A percentile compares a stretch with the other conserved stretches of the same genome.
Evolutionary conservation across 176 grass and related monocot species (phyloP).

Genomic region (Ensete ventricosum): DNA sequence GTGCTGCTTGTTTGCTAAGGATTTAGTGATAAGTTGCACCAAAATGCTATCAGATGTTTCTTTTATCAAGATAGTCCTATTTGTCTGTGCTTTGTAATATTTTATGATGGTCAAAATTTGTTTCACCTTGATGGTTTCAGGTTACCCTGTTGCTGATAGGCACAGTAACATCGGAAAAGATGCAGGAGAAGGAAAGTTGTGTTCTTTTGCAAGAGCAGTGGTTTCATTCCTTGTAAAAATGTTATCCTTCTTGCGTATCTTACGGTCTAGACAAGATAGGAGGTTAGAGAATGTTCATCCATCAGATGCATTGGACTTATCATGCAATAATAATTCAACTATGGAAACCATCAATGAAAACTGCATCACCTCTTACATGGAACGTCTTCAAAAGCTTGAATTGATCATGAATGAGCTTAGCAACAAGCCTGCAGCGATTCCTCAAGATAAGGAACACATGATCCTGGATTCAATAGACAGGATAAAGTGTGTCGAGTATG

Average conservation of each 20-base stretch:
- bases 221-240: slow-evolving; percentile 58
- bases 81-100: background rate
- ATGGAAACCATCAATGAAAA: slow-evolving; percentile 15
- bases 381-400: slow-evolving; percentile 62
- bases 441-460: slow-evolving; percentile 52
- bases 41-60: background rate
- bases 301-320: slow-evolving; percentile 3
- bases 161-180: slow-evolving; percentile 9
- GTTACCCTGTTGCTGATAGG: slow-evolving; percentile 19
- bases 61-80: background rate
- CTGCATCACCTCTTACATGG: slow-evolving; percentile 37
- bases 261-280: slow-evolving; percentile 33
- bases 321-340: slow-evolving; percentile 20
- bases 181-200: slow-evolving; percentile 25
- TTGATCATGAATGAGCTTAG: slow-evolving; percentile 54
- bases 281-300: slow-evolving; percentile 28
- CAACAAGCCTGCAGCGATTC: slow-evolving; percentile 51
- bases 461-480: slow-evolving; percentile 63
- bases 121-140: slow-evolving; percentile 28
- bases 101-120: background rate
- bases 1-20: background rate
- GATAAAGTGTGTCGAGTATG: slow-evolving; percentile 72
- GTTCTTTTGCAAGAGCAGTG: slow-evolving; percentile 29
- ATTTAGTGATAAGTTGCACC: background rate
- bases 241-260: slow-evolving; percentile 37